Conservation (phyloP, 2,329 filamentous ascomycete genomes). For the Fusarium sororula region DNA sequence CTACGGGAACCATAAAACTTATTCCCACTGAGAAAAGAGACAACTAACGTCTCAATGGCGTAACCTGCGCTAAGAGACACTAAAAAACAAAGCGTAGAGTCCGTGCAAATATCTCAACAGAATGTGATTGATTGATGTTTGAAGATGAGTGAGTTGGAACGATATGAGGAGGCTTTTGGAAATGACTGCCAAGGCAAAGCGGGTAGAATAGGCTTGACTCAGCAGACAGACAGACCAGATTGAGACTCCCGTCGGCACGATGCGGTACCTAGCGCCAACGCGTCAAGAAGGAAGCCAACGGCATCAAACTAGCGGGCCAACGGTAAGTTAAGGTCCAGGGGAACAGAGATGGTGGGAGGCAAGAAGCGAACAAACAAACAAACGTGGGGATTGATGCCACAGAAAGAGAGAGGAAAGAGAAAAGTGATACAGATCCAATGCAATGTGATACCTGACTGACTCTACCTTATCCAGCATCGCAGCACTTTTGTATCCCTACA, state of each 20-base stretch:
- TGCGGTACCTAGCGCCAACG: background rate
- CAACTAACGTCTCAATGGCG: slow-evolving; percentile 14
- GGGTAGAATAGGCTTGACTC: background rate
- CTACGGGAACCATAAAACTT: background rate
- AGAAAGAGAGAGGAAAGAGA: background rate
- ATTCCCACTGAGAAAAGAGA: slow-evolving; percentile 31
- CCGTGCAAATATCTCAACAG: background rate
- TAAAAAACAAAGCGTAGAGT: background rate
- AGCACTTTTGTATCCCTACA: background rate
- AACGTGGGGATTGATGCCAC: slow-evolving; percentile 5
- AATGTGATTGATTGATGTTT: background rate
- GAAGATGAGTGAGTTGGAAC: background rate
- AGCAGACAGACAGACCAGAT: background rate
- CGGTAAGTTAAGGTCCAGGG: slow-evolving; percentile 4
- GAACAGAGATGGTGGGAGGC: slow-evolving; percentile 17
- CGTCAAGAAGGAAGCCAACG: background rate
- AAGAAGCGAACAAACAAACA: background rate
- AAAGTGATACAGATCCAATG: background rate
- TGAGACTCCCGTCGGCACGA: background rate
- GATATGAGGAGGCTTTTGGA: background rate
- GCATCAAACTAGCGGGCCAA: slow-evolving; percentile 1
- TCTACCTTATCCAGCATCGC: background rate
- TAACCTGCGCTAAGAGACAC: background rate
- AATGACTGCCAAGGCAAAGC: too few species aligned
- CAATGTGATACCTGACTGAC: background rate